Base-by-base conservation (phyloP, 2,329 filamentous ascomycete genomes). In the Cercospora nicotianae region DNA sequence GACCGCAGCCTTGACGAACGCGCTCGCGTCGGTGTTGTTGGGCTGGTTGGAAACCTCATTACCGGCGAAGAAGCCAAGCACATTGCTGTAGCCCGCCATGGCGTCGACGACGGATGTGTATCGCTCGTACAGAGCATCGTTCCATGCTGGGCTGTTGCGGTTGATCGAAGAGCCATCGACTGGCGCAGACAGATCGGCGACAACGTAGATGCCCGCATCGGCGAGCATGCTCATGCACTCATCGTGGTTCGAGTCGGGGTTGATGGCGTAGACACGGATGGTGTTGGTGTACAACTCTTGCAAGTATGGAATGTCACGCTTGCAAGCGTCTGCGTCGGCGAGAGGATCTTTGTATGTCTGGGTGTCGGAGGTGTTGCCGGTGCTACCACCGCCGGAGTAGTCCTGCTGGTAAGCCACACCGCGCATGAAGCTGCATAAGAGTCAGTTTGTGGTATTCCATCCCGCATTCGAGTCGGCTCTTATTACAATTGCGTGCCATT, bases 1-100 rank as follows among this genome's bases (percentile, higher is more conserved):
- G 72, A 98, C 93, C 70, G 95, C 94, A 69, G 94, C 95, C 88
- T 98, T 99, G 82, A 99, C 95, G 80, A 91, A 99, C 73, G 94
- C 93, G 70, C 92, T 95, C 61, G 94, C 92, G 69, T 87, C 83
- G 61, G 94, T 98, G 87, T 97, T 97, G 86, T 90, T 94, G 74
- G 86, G 85, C 76, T 89, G 87, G 85, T 97, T 96, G 75, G 93
- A 90, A 70, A 99, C 95, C 83, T 99, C 95, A 83, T 99, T 99
- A 79, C 95, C 95, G 74, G 94, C 94, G 80, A 99, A 98, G 90
- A 98, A 99, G 76, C 95, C 95, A 72, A 99, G 89, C 62, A 92
- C 90, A 83, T 99, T 99, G 81, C 87, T 86, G 86, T 96, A 98
- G 79, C 91, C 85, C 74, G 87, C 85, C 76, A 99, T 84, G 70